Evolutionary conservation across 2,329 filamentous ascomycete species (phyloP), one percentile per base, ranked within the genome.

Genomic region (Fusarium coicis): DNA sequence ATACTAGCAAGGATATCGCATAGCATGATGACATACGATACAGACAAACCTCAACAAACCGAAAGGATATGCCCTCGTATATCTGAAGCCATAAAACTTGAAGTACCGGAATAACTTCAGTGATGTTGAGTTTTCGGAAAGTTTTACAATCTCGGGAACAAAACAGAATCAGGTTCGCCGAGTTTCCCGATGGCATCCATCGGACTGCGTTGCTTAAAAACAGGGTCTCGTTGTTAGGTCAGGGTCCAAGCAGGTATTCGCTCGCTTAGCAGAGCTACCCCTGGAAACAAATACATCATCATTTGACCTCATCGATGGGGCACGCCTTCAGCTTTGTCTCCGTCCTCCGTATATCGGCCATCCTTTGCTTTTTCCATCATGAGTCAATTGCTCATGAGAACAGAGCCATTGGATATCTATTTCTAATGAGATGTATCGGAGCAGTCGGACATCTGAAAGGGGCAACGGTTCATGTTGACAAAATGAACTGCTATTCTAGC

Each of bases 1-100:
- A 26, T 32, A 50, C 32, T 15, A 53, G 64, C 36, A 34, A 40
- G 63, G 63, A 46, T 56, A 43, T 30, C 26, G 39, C 49, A 65
- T 68, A 55, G 53, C 50, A 74, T 70, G 60, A 74, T 63, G 58
- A 61, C 56, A 61, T 66, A 70, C 50, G 72, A 61, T 60, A 44
- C 40, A 32, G 26, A 28, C 21, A 49, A 10, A 46, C 14, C 37
- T 28, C 44, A 46, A 32, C 23, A 47, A n/a, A 15, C 18, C 12
- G 16, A 9, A 12, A 21, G 32, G 12, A 32, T 3, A 4, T 10
- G 5, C 8, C 46, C 9, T 21, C 46, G 30, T 18, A 30, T 10
- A 36, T 16, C 46, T 7, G 11, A n/a, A n/a, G 9, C 10, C 26
- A 47, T 11, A 16, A 16, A 46, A 46, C 32, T 18, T 34, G 14